These are phyloP conservation scores for Magnusiomyces ingens DNA, from an alignment of 1,139 yeast species.

Conservation along the genomic window DNA sequence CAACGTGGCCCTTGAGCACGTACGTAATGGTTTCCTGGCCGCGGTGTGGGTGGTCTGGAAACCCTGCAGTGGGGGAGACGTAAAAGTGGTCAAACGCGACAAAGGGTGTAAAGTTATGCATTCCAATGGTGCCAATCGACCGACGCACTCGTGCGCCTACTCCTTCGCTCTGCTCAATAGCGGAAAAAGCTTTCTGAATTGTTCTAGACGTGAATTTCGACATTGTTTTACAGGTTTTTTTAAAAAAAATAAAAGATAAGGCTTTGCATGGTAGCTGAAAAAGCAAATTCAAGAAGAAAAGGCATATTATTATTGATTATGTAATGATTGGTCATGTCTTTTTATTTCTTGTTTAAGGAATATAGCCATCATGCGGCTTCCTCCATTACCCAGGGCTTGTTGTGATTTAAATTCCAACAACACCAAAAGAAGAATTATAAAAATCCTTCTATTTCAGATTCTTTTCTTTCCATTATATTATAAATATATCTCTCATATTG, in stretches of 20 bases:
- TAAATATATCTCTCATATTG: neutral
- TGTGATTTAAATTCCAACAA: neutral
- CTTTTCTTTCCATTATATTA: no score
- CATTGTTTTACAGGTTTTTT: no score
- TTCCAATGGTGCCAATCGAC: conserved; percentile 62
- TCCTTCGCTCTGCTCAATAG: conserved; percentile 77
- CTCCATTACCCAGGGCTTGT: no score
- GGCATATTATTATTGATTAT: no score
- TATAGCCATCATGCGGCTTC: no score
- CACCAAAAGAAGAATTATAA: neutral
- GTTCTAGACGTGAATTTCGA: conserved; percentile 37
- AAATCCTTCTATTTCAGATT: neutral
- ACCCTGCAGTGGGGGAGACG: conserved; percentile 60
- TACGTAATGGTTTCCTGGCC: conserved; percentile 87
- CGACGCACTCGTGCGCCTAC: conserved; percentile 84
- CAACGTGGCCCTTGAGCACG: conserved; percentile 65
- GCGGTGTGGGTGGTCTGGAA: conserved; percentile 90
- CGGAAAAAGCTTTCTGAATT: conserved; percentile 53
- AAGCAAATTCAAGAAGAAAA: no score
- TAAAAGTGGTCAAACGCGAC: conserved; percentile 76
- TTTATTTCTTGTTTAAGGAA: no score
- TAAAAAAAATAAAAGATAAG: no score
- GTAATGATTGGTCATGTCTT: no score
- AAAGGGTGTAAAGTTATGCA: conserved; percentile 76
- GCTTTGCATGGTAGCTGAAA: no score